Evolutionary conservation across 331 rosid species (phyloP).

Genomic region (Telfairia occidentalis): DNA sequence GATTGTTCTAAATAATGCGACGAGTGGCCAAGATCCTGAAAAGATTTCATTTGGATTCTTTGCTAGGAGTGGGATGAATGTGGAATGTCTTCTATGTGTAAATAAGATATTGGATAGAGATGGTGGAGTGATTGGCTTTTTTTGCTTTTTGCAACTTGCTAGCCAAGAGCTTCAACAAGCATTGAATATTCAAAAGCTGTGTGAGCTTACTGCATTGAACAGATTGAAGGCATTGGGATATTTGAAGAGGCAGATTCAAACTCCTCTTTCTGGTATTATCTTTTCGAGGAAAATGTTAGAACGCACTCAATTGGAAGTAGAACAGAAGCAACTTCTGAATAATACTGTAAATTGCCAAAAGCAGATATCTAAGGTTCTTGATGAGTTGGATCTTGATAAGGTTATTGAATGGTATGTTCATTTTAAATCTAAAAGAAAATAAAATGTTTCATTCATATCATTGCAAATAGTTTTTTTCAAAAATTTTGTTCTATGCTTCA

Average conservation of each 20-base stretch:
- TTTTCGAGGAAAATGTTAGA: slow-evolving; percentile 60
- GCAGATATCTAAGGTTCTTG: slow-evolving; percentile 70
- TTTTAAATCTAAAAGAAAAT: too few species aligned
- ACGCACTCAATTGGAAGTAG: slow-evolving; percentile 46
- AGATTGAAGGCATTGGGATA: slow-evolving; percentile 59
- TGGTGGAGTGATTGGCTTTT: slow-evolving; percentile 63
- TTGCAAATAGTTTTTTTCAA: background rate
- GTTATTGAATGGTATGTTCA: slow-evolving; percentile 62
- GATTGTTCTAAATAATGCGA: slow-evolving; percentile 52
- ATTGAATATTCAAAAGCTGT: slow-evolving; percentile 59
- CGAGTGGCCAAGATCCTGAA: slow-evolving; percentile 60
- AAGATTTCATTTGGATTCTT: slow-evolving; percentile 60
- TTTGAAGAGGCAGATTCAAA: slow-evolving; percentile 56
- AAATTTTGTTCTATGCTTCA: too few species aligned
- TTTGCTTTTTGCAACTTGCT: slow-evolving; percentile 89
- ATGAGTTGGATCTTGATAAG: slow-evolving; percentile 64
- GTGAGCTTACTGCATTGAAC: slow-evolving; percentile 54
- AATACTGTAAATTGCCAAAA: slow-evolving; percentile 64
- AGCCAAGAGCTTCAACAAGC: slow-evolving; percentile 79
- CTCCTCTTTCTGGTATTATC: slow-evolving; percentile 56
- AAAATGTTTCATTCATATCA: background rate
- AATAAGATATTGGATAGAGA: slow-evolving; percentile 59
- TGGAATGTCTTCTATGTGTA: slow-evolving; percentile 66
- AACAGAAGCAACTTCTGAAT: slow-evolving; percentile 50
- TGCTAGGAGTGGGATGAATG: slow-evolving; percentile 43